Evolutionary conservation across 176 grass and related monocot species (phyloP).

Genomic region (Olyra latifolia): DNA sequence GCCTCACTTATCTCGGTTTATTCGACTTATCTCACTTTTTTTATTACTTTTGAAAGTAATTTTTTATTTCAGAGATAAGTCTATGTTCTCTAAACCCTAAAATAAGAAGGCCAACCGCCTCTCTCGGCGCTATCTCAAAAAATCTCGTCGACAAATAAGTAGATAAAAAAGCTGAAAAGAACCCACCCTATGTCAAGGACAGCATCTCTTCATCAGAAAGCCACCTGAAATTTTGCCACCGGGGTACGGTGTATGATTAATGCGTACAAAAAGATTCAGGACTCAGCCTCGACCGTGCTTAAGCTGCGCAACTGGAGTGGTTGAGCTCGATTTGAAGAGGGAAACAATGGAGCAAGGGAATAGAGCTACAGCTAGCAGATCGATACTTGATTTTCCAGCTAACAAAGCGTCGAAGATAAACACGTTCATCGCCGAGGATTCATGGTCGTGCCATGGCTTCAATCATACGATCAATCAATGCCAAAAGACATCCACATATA

Average conservation of each 20-base stretch:
- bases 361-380: background rate
- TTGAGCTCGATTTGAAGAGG: background rate
- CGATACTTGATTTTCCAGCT: background rate
- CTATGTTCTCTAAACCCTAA: too few species aligned
- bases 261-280: background rate
- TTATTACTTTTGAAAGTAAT: too few species aligned
- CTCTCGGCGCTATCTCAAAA: too few species aligned
- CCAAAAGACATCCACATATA: background rate
- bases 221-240: background rate
- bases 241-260: background rate
- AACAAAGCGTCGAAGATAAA: background rate
- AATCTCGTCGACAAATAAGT: too few species aligned
- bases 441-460: background rate
- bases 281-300: background rate
- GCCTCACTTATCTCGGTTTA: too few species aligned
- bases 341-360: background rate
- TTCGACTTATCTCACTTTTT: too few species aligned
- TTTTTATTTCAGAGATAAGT: too few species aligned
- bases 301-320: background rate
- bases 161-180: too few species aligned
- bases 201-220: background rate
- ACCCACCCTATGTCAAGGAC: background rate
- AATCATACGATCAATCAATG: background rate
- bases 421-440: background rate
- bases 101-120: too few species aligned